Percentiles rank a stretch among this genome's conserved stretches.
Evolutionary conservation across 1,284 basidiomycete species (phyloP).

Genomic region (Ceratobasidium sp.): DNA sequence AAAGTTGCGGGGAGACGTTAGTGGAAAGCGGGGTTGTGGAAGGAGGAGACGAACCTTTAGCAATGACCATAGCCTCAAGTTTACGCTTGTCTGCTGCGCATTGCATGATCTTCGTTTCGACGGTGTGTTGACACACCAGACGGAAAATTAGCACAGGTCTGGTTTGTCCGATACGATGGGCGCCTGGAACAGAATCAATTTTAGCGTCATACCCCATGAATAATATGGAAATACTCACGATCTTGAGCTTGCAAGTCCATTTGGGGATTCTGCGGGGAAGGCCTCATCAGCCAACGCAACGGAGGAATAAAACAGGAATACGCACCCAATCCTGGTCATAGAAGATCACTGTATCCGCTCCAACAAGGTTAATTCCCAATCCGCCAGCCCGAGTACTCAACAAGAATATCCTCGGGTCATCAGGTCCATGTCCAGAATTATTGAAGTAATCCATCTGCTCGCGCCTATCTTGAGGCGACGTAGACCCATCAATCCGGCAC

Average conservation of each 20-base stretch:
- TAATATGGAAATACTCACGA: constrained; percentile 54
- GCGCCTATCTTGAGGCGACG: constrained; percentile 79
- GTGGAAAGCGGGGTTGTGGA: neutral
- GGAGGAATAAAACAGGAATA: constrained; percentile 42
- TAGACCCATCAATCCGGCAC: constrained; percentile 91
- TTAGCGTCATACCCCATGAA: neutral
- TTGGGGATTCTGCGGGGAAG: constrained; percentile 79
- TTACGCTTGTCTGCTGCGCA: constrained; percentile 88
- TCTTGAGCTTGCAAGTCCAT: constrained; percentile 98
- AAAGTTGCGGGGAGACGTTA: constrained; percentile 3
- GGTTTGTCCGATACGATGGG: constrained; percentile 95
- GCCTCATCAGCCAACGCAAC: neutral
- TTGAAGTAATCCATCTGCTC: constrained; percentile 90
- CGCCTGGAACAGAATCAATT: constrained; percentile 51
- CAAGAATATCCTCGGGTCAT: constrained; percentile 84
- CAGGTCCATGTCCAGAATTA: constrained; percentile 68
- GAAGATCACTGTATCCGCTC: constrained; percentile 94
- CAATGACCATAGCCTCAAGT: constrained; percentile 93
- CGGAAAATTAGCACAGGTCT: constrained; percentile 89
- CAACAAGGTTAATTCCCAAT: constrained; percentile 89
- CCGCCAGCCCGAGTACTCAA: constrained; percentile 94
- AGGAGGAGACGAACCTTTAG: constrained; percentile 70
- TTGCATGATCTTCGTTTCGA: constrained; percentile 92
- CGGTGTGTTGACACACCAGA: constrained; percentile 85
- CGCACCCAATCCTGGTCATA: constrained; percentile 95